phyloP scores from a whole-genome alignment of 371 early-diverging fungal genomes.

The Apophysomyces trapeziformis region DNA sequence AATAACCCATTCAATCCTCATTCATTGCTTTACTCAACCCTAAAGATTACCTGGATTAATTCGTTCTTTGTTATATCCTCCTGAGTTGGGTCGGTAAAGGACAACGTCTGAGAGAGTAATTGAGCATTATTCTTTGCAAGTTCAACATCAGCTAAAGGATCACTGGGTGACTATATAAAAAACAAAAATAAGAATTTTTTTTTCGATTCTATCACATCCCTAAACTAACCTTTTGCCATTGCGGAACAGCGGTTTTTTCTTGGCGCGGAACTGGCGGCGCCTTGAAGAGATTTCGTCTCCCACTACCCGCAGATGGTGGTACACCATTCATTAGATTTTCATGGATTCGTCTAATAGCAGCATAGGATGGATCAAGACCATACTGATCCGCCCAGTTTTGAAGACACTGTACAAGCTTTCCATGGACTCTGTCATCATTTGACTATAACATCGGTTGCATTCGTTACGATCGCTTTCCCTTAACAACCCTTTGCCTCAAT shows the following conservation, averaged over 20 bases:
- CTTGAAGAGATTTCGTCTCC: slow-evolving; percentile 6
- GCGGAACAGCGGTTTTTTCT: background rate
- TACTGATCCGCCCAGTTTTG: slow-evolving; percentile 41
- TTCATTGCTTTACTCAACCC: background rate
- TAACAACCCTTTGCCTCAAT: slow-evolving; percentile 8
- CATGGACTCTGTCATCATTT: slow-evolving; percentile 40
- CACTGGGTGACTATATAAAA: slow-evolving; percentile 8
- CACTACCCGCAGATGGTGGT: slow-evolving; percentile 10
- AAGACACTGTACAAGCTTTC: slow-evolving; percentile 41
- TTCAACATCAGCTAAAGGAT: slow-evolving; percentile 36
- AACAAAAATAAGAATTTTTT: background rate
- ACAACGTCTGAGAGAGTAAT: slow-evolving; percentile 50
- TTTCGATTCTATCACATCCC: background rate
- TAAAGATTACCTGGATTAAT: slow-evolving; percentile 39
- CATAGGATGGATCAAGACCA: slow-evolving; percentile 36
- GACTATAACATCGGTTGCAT: slow-evolving; percentile 17
- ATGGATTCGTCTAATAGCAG: slow-evolving; percentile 36
- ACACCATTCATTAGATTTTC: slow-evolving; percentile 33
- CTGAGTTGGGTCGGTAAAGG: slow-evolving; percentile 54
- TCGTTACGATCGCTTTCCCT: background rate
- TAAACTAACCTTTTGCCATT: background rate
- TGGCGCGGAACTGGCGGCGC: slow-evolving; percentile 15
- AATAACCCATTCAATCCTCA: background rate
- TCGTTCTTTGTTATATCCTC: slow-evolving; percentile 53
- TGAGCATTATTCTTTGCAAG: slow-evolving; percentile 54